A percentile compares a stretch with the other conserved stretches of the same genome.
Evolutionary conservation across 176 grass and related monocot genomes (phyloP).

Genomic region (Oryza australiensis): DNA sequence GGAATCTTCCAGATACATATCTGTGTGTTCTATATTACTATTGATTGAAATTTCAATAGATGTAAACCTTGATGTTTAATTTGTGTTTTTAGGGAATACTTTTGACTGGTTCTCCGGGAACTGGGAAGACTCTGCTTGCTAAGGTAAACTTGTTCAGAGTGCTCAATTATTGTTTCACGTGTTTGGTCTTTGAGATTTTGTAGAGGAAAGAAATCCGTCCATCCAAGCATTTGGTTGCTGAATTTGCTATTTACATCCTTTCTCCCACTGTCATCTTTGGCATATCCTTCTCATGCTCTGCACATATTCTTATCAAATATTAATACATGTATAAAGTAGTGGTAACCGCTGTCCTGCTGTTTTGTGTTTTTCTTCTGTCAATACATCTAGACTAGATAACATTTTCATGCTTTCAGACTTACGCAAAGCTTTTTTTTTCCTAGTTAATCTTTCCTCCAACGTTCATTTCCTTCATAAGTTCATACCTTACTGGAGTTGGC

Average conservation of each 20-base stretch:
- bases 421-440: not conserved
- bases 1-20: not conserved
- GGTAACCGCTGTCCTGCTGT: constrained; percentile 2
- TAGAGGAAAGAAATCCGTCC: not conserved
- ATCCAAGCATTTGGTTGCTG: not conserved
- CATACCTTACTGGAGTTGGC: constrained; percentile 22
- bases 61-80: constrained; percentile 16
- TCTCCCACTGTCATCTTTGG: not conserved
- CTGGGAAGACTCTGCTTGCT: constrained; percentile 91
- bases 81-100: constrained; percentile 77
- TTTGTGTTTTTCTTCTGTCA: not conserved
- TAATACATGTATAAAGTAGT: not conserved
- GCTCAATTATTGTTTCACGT: constrained; percentile 23
- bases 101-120: constrained; percentile 95
- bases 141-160: constrained; percentile 59
- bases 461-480: constrained; percentile 9
- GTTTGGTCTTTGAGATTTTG: not conserved
- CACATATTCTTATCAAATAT: not conserved
- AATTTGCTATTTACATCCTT: not conserved
- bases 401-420: constrained; percentile 8
- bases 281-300: not conserved
- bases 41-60: constrained; percentile 6
- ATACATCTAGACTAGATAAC: not conserved
- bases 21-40: not conserved
- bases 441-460: constrained; percentile 12